Base-by-base conservation (phyloP, 257 asterid genomes). In the Asclepias syriaca region DNA sequence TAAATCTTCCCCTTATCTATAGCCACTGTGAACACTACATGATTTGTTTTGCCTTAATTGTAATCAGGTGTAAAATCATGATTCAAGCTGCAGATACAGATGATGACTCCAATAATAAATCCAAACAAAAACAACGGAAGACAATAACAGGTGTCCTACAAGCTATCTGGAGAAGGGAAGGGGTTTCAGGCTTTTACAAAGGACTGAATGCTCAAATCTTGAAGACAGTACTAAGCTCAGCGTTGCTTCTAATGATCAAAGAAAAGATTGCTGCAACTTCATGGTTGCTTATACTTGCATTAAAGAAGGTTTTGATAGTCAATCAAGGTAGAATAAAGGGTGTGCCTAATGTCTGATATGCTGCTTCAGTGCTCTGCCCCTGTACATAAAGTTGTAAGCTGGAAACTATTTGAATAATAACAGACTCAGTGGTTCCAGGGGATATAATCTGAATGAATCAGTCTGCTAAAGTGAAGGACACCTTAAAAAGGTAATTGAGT, bases 161-260 rank as follows among this genome's bases (percentile, higher is more conserved):
- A 5, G 76, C 80, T 49, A 80, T 83, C 67, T 81, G 82, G 80
- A 80, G 43, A 59, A 83, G 73, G 19, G 87, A 83, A 78, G 85
- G 87, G 72, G 39, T 77, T 66, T 74, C 65, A 34, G 87, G 87
- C 21, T 83, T 80, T 55, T 83, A 80, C 32, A 83, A 83, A 67
- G 87, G 87, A 53, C 69, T 83, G 21, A 72, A 77, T 40, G 87
- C 87, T 58, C 87, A 83, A 76, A 83, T 83, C 77, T 79, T 83
- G 76, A 83, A 83, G 75, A 83, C 87, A 1, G 87, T 83, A 5
- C 43, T 83, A 58, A 83, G 85, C 77, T 83, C 87, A 0, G 87
- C 87, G 5, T 71, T 83, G 81, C 87, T 83, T 19, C 70, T 83
- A 70, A 83, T 80, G 87, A 80, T 83, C 27, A 83, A 83, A 75